Conservation (phyloP, 768 basidiomycete species). For the Asterophora lycoperdoides region DNA sequence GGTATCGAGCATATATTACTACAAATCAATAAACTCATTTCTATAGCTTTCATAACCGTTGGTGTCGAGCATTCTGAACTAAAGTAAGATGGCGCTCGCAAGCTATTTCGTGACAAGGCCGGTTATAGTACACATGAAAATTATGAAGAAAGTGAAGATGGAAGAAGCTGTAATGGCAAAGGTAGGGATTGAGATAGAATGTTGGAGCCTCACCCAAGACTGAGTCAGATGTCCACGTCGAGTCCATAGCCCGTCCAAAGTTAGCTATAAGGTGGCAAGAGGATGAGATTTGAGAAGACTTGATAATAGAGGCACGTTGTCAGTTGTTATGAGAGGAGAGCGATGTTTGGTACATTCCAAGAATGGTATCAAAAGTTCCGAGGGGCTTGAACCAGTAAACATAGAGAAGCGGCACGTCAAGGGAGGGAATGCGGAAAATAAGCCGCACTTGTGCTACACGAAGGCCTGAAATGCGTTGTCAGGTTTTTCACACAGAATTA, state of each 20-base stretch:
- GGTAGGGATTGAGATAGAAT: constrained; percentile 29
- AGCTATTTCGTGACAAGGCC: background rate
- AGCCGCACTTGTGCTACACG: constrained; percentile 12
- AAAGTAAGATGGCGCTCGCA: no score
- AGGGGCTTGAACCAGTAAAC: constrained; percentile 26
- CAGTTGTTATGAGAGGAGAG: constrained; percentile 11
- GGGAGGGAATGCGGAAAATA: constrained; percentile 22
- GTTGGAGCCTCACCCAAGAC: constrained; percentile 18
- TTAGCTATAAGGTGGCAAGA: constrained; percentile 28
- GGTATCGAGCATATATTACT: no score
- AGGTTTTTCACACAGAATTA: constrained; percentile 6
- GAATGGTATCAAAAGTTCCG: constrained; percentile 1
- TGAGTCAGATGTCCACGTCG: constrained; percentile 11
- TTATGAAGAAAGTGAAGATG: constrained; percentile 17
- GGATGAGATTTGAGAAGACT: constrained; percentile 19
- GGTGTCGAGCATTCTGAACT: no score
- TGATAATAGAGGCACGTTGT: constrained; percentile 19
- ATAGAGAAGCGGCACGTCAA: constrained; percentile 19
- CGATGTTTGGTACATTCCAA: constrained; percentile 19
- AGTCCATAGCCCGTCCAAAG: constrained; percentile 11
- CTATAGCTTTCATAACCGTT: no score
- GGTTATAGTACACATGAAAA: background rate
- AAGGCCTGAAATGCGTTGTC: constrained; percentile 15
- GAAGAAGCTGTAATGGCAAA: constrained; percentile 25
- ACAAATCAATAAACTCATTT: no score